phyloP scores from a whole-genome alignment of 208 protist species.

The Acanthamoeba healyi region DNA sequence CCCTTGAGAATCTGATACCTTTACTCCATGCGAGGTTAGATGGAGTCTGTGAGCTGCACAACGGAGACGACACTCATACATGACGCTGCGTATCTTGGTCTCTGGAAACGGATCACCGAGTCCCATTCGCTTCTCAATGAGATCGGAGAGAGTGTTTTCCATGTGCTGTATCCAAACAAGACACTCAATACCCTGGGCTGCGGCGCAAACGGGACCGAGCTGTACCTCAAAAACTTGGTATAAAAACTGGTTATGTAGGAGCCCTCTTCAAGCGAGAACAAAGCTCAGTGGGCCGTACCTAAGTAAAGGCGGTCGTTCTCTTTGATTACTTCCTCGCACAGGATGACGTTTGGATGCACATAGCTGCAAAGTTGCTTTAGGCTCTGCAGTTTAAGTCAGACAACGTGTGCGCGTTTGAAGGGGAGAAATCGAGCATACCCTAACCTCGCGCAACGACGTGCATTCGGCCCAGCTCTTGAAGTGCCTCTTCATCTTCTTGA shows the following conservation, averaged over 20 bases:
- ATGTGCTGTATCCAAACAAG: neutral
- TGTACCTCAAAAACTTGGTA: constrained; percentile 35
- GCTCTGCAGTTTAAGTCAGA: neutral
- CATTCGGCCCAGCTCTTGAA: neutral
- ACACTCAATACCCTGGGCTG: too few relatives aligned
- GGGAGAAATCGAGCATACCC: neutral
- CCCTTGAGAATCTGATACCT: constrained; percentile 37
- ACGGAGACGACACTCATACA: neutral
- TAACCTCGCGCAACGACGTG: neutral
- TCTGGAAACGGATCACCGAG: neutral
- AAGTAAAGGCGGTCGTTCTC: constrained; percentile 21
- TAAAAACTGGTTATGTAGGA: neutral
- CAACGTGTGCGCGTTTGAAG: neutral
- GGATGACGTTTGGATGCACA: constrained; percentile 16
- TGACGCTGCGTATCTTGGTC: neutral
- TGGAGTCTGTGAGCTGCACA: too few relatives aligned
- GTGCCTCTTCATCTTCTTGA: neutral
- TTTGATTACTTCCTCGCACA: constrained; percentile 10
- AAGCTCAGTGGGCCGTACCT: neutral
- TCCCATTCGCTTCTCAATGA: neutral
- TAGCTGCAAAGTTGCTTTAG: neutral
- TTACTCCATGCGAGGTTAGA: neutral
- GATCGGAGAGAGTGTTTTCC: neutral
- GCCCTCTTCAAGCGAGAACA: too few relatives aligned
- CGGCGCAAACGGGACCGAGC: too few relatives aligned